phyloP scores from a whole-genome alignment of 1,139 yeast genomes.

The Casaregolazyma suthepensis region DNA sequence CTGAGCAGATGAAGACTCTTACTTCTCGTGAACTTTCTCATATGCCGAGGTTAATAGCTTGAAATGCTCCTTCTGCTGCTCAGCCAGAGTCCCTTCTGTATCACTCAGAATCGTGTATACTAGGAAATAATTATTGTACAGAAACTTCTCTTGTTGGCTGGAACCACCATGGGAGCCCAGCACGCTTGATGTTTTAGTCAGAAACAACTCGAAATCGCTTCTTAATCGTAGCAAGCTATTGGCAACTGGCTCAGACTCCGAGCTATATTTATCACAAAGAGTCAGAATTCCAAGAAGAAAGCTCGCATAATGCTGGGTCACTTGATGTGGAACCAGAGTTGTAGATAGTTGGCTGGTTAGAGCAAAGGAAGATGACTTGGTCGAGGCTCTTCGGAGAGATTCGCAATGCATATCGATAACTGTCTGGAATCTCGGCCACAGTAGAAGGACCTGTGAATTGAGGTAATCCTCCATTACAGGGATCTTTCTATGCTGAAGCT shows the following conservation, averaged over 20 bases:
- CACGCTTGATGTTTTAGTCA: constrained; percentile 53
- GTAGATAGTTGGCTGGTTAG: constrained; percentile 26
- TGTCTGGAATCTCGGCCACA: constrained; percentile 85
- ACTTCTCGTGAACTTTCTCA: constrained; percentile 4
- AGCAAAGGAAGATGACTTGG: constrained; percentile 28
- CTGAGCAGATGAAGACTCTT: neutral
- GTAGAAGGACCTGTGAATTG: constrained; percentile 52
- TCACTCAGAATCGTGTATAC: constrained; percentile 39
- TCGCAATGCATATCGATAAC: constrained; percentile 75
- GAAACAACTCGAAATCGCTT: constrained; percentile 69
- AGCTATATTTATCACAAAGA: constrained; percentile 35
- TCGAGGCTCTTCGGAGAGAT: constrained; percentile 44
- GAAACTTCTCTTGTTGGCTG: constrained; percentile 56
- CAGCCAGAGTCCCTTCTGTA: constrained; percentile 46
- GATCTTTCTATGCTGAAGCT: constrained; percentile 56
- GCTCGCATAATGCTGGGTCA: constrained; percentile 78
- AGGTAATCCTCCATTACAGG: constrained; percentile 74
- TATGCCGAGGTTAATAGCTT: constrained; percentile 57
- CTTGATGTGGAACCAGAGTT: constrained; percentile 49
- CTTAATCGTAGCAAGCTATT: constrained; percentile 63
- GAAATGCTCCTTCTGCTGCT: constrained; percentile 57
- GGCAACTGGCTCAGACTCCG: constrained; percentile 59
- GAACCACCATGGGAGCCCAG: constrained; percentile 38
- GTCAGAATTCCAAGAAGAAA: constrained; percentile 67
- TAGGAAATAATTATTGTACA: constrained; percentile 63